Conservation (phyloP, 2,329 filamentous ascomycete genomes). For the Fusarium agapanthi region DNA sequence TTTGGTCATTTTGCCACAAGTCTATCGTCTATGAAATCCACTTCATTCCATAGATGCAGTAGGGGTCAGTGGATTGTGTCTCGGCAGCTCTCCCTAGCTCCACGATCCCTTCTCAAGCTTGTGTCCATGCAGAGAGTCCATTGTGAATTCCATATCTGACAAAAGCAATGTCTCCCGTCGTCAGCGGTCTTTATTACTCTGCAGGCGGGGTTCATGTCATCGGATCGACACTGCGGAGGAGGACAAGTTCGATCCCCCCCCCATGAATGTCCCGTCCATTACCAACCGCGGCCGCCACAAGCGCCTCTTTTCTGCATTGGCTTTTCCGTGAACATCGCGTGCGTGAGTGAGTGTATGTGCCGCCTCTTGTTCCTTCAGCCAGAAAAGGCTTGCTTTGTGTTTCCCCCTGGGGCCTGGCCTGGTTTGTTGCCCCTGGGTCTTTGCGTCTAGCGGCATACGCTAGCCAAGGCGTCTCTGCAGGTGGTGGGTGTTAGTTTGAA, state of each 20-base stretch:
- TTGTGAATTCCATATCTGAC: not conserved
- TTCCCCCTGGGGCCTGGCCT: not conserved
- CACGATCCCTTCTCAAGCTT: not conserved
- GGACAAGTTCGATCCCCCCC: slow-evolving; percentile 18
- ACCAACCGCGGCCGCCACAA: slow-evolving; percentile 36
- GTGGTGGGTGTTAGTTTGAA: slow-evolving; percentile 28
- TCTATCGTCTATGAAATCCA: not conserved
- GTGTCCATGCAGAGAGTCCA: not conserved
- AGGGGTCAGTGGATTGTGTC: not conserved
- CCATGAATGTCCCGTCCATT: slow-evolving; percentile 9
- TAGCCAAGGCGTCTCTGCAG: slow-evolving; percentile 31
- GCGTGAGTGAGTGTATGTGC: not conserved
- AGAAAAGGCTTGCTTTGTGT: not conserved
- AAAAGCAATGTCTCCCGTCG: slow-evolving; percentile 12
- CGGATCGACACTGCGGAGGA: slow-evolving; percentile 28
- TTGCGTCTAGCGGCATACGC: slow-evolving; percentile 18
- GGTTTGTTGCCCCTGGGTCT: slow-evolving; percentile 19
- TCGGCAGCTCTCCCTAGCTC: slow-evolving; percentile 10
- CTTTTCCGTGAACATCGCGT: slow-evolving; percentile 11
- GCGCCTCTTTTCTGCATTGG: slow-evolving; percentile 28
- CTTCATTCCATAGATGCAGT: slow-evolving; percentile 17
- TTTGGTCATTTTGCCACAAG: slow-evolving; percentile 10
- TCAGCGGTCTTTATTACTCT: slow-evolving; percentile 1
- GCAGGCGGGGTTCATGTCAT: slow-evolving; percentile 22
- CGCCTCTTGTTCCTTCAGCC: slow-evolving; percentile 8